phyloP scores from a whole-genome alignment of 2,329 filamentous ascomycete genomes.

The Rhinocladiella similis region DNA sequence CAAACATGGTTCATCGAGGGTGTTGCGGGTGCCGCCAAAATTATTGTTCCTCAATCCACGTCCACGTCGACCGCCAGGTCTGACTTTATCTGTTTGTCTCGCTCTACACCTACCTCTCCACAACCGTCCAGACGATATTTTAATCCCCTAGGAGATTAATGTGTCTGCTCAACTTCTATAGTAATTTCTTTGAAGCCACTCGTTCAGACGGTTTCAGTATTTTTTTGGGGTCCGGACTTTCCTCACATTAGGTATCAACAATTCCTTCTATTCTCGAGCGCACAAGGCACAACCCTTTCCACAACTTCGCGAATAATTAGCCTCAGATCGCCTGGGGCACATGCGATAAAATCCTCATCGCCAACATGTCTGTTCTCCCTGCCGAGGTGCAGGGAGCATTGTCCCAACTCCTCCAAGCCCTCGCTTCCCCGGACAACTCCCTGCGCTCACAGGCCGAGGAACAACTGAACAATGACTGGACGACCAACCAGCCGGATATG shows the following conservation, averaged over 20 bases:
- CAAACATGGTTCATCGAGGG: too few relatives aligned
- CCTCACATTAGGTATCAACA: neutral
- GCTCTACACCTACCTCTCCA: neutral
- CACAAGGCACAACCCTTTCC: neutral
- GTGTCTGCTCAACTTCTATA: neutral
- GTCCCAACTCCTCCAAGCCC: slow-evolving; percentile 78
- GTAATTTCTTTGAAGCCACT: neutral
- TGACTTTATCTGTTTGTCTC: neutral
- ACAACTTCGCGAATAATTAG: neutral
- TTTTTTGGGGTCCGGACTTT: too few relatives aligned
- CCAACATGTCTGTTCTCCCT: slow-evolving; percentile 78
- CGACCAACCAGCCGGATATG: slow-evolving; percentile 74
- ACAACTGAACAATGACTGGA: slow-evolving; percentile 88
- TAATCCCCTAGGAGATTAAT: neutral
- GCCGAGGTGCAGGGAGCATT: slow-evolving; percentile 83
- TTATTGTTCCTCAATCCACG: slow-evolving; percentile 4
- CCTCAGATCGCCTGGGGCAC: slow-evolving; percentile 2
- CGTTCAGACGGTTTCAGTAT: too few relatives aligned
- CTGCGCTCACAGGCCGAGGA: slow-evolving; percentile 85
- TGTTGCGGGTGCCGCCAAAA: slow-evolving; percentile 2
- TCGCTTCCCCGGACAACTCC: slow-evolving; percentile 86
- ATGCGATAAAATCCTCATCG: slow-evolving; percentile 10
- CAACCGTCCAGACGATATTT: neutral
- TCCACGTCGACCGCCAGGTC: neutral
- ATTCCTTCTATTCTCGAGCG: slow-evolving; percentile 6